Evolutionary conservation across 257 asterid genomes (phyloP), one percentile per base, ranked within the genome.

Genomic region (Forsythia viridissima): DNA sequence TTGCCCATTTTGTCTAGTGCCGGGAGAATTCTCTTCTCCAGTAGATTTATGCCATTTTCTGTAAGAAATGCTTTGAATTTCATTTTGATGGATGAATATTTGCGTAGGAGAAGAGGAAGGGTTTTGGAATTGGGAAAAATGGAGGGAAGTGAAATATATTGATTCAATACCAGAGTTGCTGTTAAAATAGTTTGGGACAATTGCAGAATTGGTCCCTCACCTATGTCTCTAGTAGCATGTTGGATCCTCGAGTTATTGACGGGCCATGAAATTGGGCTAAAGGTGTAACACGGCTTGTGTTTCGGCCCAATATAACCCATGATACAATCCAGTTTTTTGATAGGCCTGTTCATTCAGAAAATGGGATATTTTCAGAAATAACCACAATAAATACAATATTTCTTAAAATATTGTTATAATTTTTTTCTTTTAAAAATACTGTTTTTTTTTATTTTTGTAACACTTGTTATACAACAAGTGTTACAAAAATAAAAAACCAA

Each of bases 1-100:
- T 90, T 90, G 43, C 98, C 98, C 84, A 91, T 87, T 74, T 93
- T 95, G 85, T 93, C 97, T 0, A 95, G 91, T 12, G 96, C 92
- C 3, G 98, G 96, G 40, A 93, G 90, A 81, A 92, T 90, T 46
- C 97, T 83, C 66, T 95, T 95, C 83, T 93, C 97, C n/a, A 95
- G 79, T 36, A 95, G 93, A 78, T 80, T 86, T 55, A 93, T 88
- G 67, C 99, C 99, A 36, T 87, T 86, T 79, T 93, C 97, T 0
- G 97, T 88, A 9, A 95, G 84, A 81, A 84, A 89, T 0, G 99
- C 99, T 84, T 92, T 91, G 88, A 92, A 93, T 82, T 91, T 95
- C 99, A 93, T 93, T 30, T 43, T 77, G 37, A 8, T 24, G 13
- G 70, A 21, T 24, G 38, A 63, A 24, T 21, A 0, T 21, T 24